phyloP scores from a whole-genome alignment of 2,329 filamentous ascomycete species.

The Sarocladium strictum region DNA sequence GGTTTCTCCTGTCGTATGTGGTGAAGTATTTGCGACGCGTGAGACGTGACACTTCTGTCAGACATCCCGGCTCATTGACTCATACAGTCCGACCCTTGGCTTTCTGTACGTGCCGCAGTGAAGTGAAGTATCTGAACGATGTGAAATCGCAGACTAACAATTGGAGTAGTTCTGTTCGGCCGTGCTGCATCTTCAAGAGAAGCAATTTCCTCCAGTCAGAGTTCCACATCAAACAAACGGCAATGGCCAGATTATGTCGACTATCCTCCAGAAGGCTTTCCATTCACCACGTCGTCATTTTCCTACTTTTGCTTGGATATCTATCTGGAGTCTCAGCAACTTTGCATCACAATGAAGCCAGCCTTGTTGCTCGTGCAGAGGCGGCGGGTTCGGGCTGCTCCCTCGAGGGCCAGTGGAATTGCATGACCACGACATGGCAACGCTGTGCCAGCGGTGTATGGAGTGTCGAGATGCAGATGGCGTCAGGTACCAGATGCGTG shows the following conservation, averaged over 20 bases:
- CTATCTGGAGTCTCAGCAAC: background rate
- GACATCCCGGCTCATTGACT: background rate
- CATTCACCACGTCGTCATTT: background rate
- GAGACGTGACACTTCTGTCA: background rate
- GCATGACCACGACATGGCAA: constrained; percentile 43
- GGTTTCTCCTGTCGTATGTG: background rate
- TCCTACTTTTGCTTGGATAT: background rate
- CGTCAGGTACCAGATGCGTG: constrained; percentile 38
- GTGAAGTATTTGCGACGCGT: background rate
- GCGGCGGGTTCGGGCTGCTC: constrained; percentile 33
- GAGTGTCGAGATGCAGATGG: constrained; percentile 37
- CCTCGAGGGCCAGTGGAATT: constrained; percentile 49
- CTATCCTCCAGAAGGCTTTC: background rate
- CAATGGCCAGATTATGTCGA: background rate
- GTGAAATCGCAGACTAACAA: background rate
- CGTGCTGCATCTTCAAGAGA: too few species aligned
- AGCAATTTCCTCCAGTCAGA: background rate
- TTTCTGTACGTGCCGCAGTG: background rate
- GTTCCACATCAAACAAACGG: background rate
- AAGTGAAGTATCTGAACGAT: background rate
- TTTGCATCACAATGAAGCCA: background rate
- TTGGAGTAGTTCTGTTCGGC: too few species aligned
- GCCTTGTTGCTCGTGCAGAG: constrained; percentile 18
- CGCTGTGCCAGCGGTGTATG: constrained; percentile 42
- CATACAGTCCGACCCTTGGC: background rate